Conservation (phyloP, 148 eudicot species). For the Dysphania ambrosioides region DNA sequence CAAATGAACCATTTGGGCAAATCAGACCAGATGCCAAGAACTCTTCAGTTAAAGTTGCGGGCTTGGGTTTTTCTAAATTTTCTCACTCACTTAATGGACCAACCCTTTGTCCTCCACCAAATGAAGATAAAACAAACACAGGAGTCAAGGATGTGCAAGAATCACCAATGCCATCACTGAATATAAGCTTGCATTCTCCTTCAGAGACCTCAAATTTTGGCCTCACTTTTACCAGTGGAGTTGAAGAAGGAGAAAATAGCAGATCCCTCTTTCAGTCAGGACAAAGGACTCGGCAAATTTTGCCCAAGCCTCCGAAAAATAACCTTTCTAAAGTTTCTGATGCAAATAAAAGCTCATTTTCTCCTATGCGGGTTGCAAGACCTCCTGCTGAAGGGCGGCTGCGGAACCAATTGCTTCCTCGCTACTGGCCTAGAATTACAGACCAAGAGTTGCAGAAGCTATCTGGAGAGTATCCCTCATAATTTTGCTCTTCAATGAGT, state of each 20-base stretch:
- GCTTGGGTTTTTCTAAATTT: conserved; percentile 36
- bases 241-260: conserved; percentile 52
- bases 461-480: conserved; percentile 92
- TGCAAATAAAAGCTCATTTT: conserved; percentile 41
- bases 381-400: conserved; percentile 90
- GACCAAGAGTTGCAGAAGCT: conserved; percentile 90
- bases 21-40: conserved; percentile 33
- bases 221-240: conserved; percentile 33
- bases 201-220: conserved; percentile 37
- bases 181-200: conserved; percentile 43
- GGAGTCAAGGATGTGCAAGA: conserved; percentile 46
- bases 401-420: conserved; percentile 77
- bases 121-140: conserved; percentile 33
- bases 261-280: conserved; percentile 49
- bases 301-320: conserved; percentile 61
- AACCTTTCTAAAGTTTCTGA: conserved; percentile 36
- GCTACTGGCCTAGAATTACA: conserved; percentile 96
- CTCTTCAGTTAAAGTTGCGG: conserved; percentile 31
- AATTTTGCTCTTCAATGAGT: conserved; percentile 1
- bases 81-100: conserved; percentile 37
- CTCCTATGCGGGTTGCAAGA: conserved; percentile 66
- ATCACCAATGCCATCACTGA: conserved; percentile 43
- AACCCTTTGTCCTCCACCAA: conserved; percentile 35
- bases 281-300: conserved; percentile 55
- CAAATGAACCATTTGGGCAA: conserved; percentile 33